Evolutionary conservation across 2,329 filamentous ascomycete species (phyloP).

Genomic region (Knufia petricola): DNA sequence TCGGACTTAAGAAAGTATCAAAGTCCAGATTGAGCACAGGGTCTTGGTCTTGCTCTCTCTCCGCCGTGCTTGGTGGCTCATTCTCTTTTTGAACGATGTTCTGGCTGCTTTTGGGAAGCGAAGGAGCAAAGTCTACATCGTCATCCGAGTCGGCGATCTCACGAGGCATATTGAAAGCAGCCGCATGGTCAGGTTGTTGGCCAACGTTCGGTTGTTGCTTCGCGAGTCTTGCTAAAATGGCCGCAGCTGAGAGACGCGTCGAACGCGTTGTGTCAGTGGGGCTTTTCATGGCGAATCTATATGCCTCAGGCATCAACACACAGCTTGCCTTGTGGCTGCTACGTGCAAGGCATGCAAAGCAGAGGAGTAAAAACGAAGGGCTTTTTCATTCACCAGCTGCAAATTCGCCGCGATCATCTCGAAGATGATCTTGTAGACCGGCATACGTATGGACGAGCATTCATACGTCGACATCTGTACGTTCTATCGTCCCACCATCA

Average conservation of each 20-base stretch:
- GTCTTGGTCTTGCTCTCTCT: constrained; percentile 2
- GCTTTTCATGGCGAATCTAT: not conserved
- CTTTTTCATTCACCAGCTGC: too few species aligned
- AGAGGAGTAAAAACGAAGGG: too few species aligned
- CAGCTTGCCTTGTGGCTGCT: too few species aligned
- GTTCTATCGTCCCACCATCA: too few species aligned
- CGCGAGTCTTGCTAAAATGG: not conserved
- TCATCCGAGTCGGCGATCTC: constrained; percentile 23
- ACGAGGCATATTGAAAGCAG: constrained; percentile 13
- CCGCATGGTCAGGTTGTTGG: not conserved
- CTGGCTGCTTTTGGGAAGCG: not conserved
- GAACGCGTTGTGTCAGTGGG: not conserved
- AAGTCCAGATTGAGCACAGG: constrained; percentile 15
- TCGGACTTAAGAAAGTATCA: constrained; percentile 17
- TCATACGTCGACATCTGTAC: too few species aligned
- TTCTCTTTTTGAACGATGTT: not conserved
- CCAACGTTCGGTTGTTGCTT: not conserved
- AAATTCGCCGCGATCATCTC: too few species aligned
- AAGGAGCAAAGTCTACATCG: constrained; percentile 17
- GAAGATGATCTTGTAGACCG: too few species aligned
- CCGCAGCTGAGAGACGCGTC: not conserved
- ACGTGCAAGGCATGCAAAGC: too few species aligned
- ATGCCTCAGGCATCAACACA: not conserved
- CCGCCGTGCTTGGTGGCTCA: not conserved
- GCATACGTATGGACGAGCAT: too few species aligned